Conservation (phyloP, 495 filamentous ascomycete species). For the Xanthoparmelia taractica region DNA sequence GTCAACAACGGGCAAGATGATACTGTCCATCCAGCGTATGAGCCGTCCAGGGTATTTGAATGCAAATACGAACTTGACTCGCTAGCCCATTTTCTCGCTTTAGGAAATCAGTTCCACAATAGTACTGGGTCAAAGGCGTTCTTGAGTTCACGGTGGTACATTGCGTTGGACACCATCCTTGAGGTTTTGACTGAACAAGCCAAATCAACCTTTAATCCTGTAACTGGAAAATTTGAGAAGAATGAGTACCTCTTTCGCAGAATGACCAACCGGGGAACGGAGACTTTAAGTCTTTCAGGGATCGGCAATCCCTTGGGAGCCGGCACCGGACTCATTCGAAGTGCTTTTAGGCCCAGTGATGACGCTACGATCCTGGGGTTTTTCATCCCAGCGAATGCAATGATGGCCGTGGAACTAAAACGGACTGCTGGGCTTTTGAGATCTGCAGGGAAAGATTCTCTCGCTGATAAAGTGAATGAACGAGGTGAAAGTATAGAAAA, state of each 20-base stretch:
- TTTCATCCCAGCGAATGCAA: constrained; percentile 93
- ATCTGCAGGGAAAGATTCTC: constrained; percentile 44
- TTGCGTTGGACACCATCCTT: constrained; percentile 67
- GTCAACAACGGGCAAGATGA: constrained; percentile 73
- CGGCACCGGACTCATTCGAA: constrained; percentile 78
- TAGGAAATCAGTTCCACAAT: constrained; percentile 79
- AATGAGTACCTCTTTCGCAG: constrained; percentile 87
- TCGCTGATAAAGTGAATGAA: constrained; percentile 49
- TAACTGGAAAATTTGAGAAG: constrained; percentile 51
- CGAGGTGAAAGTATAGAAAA: constrained; percentile 62
- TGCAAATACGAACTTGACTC: constrained; percentile 99
- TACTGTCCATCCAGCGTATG: constrained; percentile 75
- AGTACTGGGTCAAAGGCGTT: constrained; percentile 71
- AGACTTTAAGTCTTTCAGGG: constrained; percentile 76
- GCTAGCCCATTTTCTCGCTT: constrained; percentile 78
- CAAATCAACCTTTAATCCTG: constrained; percentile 64
- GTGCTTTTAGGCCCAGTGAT: constrained; percentile 92
- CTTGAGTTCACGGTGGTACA: constrained; percentile 69
- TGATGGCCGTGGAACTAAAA: constrained; percentile 87
- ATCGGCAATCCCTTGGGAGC: constrained; percentile 84
- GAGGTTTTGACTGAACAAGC: constrained; percentile 69
- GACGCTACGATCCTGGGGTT: constrained; percentile 94
- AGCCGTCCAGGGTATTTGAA: constrained; percentile 80
- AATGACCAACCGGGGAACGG: constrained; percentile 70
- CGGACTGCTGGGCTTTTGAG: constrained; percentile 63